Evolutionary conservation across 495 filamentous ascomycete species (phyloP), one percentile per base, ranked within the genome.

Genomic region (Aspergillus steynii): DNA sequence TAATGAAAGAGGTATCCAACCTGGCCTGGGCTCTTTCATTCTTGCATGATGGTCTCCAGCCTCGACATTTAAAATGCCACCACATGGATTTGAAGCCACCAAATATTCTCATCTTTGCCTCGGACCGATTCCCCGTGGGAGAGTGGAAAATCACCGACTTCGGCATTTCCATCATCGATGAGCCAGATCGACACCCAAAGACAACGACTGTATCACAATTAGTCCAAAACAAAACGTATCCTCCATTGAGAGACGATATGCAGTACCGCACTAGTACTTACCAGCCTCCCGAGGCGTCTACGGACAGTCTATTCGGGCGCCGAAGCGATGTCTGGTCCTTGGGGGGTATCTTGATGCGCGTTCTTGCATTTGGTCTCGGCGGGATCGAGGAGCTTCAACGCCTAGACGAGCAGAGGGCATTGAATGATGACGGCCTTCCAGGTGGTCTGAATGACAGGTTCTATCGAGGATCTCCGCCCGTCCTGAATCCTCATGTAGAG

Each of bases 111-210:
- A 54, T 72, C 0, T 69, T 58, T 50, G 26, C 5, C 9, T 4
- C 51, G 4, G 4, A 47, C 14, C 20, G 15, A 7, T 29, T 26
- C 5, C 31, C 47, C 31, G 61, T 66, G 8, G 66, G 69, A 7
- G 61, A 62, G 29, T 71, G 69, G 69, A 69, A 61, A 55, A 71
- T 71, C n/a, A 50, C 64, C 1, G 66, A 71, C 55, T 71, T 71
- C 50, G 66, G 69, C 1, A 65, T 67, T 25, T 69, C 69, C 20
- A 53, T 50, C 2, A 58, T 69, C n/a, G 55, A 26, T 37, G 12
- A 63, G 52, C 4, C 51, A 20, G 26, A 31, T 4, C 45, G 20
- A 31, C 2, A 50, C 29, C 15, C 45, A 20, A 20, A 20, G 29
- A 26, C 51, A 5, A 49, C 8, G 10, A 37, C 55, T 10, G 26